A percentile compares a stretch with the other conserved stretches of the same genome.
phyloP scores from a whole-genome alignment of 2,329 filamentous ascomycete genomes.

The Apiospora rasikravindrae region DNA sequence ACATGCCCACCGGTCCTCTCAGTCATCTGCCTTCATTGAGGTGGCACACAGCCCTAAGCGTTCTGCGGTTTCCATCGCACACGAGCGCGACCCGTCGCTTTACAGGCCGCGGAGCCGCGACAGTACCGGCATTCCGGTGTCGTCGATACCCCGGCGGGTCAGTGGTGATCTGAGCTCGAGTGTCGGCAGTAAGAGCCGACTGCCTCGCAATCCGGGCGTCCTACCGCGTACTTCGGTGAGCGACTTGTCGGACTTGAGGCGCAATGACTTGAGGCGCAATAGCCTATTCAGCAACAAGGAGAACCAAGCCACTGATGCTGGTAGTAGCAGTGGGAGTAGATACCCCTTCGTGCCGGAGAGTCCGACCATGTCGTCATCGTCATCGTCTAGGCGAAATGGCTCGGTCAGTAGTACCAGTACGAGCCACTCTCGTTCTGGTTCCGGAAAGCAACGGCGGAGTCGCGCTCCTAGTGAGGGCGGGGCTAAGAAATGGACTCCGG shows the following conservation, averaged over 20 bases:
- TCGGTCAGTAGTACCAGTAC: slow-evolving; percentile 10
- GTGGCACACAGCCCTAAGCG: slow-evolving; percentile 54
- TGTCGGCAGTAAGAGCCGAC: slow-evolving; percentile 22
- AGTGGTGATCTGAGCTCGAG: slow-evolving; percentile 42
- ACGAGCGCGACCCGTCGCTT: slow-evolving; percentile 48
- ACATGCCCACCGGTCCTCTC: slow-evolving; percentile 43
- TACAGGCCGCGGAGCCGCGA: slow-evolving; percentile 44
- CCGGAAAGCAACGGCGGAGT: slow-evolving; percentile 20
- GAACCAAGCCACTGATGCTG: background rate
- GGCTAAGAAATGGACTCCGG: slow-evolving; percentile 21
- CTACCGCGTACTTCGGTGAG: slow-evolving; percentile 9
- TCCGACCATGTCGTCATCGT: slow-evolving; percentile 5
- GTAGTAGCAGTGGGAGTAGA: background rate
- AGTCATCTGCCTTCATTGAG: slow-evolving; percentile 56
- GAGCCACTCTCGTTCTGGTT: slow-evolving; percentile 20
- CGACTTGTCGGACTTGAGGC: slow-evolving; percentile 16
- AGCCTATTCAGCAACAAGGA: slow-evolving; percentile 25
- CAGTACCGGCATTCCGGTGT: slow-evolving; percentile 22
- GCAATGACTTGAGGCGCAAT: slow-evolving; percentile 8
- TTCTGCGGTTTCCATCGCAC: slow-evolving; percentile 38
- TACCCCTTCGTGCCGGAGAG: slow-evolving; percentile 17
- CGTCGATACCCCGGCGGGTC: slow-evolving; percentile 46
- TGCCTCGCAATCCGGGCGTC: slow-evolving; percentile 20
- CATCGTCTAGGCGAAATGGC: slow-evolving; percentile 3
- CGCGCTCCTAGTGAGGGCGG: slow-evolving; percentile 23